Conservation (phyloP, 768 basidiomycete species). For the Boletellus emodensis region DNA sequence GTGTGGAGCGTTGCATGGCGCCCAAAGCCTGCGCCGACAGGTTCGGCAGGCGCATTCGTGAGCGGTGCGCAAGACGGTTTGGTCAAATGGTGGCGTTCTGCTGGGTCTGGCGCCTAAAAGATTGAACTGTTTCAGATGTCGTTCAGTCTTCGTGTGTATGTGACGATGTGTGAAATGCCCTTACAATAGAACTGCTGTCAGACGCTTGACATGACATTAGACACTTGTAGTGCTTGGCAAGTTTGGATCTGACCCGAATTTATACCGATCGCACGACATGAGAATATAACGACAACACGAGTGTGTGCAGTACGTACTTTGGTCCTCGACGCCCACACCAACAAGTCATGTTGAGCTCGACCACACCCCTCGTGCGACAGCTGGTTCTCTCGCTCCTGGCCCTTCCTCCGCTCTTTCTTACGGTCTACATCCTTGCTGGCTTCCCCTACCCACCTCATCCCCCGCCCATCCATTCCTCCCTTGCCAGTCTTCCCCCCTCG, state of each 20-base stretch:
- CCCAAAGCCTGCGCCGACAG: constrained; percentile 52
- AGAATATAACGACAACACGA: background rate
- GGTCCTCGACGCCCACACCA: background rate
- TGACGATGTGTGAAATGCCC: too few species aligned
- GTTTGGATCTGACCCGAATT: background rate
- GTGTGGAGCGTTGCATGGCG: constrained; percentile 85
- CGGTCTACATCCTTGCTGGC: constrained; percentile 57
- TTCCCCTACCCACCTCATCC: constrained; percentile 61
- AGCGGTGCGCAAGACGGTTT: constrained; percentile 73
- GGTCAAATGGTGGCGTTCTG: constrained; percentile 76
- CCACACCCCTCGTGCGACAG: constrained; percentile 10
- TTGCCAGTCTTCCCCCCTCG: constrained; percentile 54
- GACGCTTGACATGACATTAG: too few species aligned
- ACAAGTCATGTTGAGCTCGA: constrained; percentile 9
- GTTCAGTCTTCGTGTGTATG: too few species aligned
- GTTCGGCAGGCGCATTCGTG: constrained; percentile 59
- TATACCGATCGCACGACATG: background rate
- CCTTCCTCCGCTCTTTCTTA: constrained; percentile 56
- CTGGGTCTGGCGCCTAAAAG: constrained; percentile 40
- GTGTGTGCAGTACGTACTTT: background rate
- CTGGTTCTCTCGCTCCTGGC: constrained; percentile 46
- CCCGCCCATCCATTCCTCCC: constrained; percentile 49
- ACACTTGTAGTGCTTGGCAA: too few species aligned
- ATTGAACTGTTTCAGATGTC: too few species aligned
- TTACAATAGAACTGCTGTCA: too few species aligned